Evolutionary conservation across 352 stramenopile genomes (phyloP), one percentile per base, ranked within the genome.

Genomic region (Pythium guiyangense): DNA sequence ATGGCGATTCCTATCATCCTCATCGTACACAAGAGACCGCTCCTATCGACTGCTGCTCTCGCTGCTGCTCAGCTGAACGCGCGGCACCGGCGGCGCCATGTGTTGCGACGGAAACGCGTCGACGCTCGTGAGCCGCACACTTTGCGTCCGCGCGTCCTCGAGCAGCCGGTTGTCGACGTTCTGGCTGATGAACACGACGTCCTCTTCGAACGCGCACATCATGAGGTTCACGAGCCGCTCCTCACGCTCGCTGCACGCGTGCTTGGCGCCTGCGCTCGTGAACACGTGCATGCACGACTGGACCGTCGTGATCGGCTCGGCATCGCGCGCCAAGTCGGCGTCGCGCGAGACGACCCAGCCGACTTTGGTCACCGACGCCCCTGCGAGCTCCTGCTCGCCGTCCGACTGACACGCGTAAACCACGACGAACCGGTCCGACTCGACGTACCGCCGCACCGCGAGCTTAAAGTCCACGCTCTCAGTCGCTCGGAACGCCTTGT

Each of bases 241-340:
- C 17, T 48, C 43, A 18, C 15, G 39, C 14, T 40, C 20, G 31
- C 43, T 22, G 5, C 27, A 5, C 18, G 47, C 43, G 12, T 59
- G 31, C 31, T 37, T 37, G 4, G 31, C 3, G 12, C 25, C 53
- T 2, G 5, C 20, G 34, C 22, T 29, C 29, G 20, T n/a, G 39
- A 54, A 25, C 34, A 61, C 37, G 39, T 47, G 48, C 45, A 48
- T 54, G 46, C 37, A 54, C 46, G 55, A 53, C 27, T 61, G 46
- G 15, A 54, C 20, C 5, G 18, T n/a, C 35, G 55, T 26, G 35
- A 53, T 27, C 12, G 46, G 47, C 27, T 31, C 18, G 2, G 31
- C 44, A 4, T 45, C 17, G 2, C 12, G 15, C 0, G 29, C 31
- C 4, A 52, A 17, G 2, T 25, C n/a, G 35, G 52, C 45, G 22